Conservation (phyloP, 2,329 filamentous ascomycete species). For the Daldinia sp. region DNA sequence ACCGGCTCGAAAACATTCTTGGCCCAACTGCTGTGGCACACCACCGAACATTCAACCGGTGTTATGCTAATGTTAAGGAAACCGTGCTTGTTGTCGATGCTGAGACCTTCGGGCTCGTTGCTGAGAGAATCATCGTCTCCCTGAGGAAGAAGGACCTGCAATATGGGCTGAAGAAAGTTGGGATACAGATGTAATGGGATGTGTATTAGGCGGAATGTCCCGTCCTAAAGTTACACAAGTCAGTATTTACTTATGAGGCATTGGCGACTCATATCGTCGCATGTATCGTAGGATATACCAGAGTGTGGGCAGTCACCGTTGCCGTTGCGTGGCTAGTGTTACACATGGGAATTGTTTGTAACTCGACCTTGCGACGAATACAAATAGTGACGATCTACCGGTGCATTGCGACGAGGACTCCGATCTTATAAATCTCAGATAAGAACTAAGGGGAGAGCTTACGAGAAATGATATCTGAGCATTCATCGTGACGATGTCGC, state of each 20-base stretch:
- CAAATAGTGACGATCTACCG: constrained; percentile 3
- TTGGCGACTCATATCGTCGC: constrained; percentile 13
- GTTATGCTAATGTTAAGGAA: constrained; percentile 96
- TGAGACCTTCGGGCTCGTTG: constrained; percentile 56
- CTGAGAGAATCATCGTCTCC: constrained; percentile 48
- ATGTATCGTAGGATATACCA: constrained; percentile 32
- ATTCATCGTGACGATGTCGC: constrained; percentile 45
- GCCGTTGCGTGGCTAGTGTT: constrained; percentile 17
- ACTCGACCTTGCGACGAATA: constrained; percentile 21
- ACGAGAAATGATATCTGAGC: constrained; percentile 49
- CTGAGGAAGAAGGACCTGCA: constrained; percentile 82
- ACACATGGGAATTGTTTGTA: constrained; percentile 22
- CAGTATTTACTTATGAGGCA: constrained; percentile 24
- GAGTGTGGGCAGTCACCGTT: constrained; percentile 23
- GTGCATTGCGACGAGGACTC: constrained; percentile 13
- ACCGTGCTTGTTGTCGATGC: constrained; percentile 67
- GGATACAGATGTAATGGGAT: constrained; percentile 83
- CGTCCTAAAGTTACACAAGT: constrained; percentile 68
- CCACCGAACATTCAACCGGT: constrained; percentile 89
- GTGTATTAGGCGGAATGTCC: constrained; percentile 86
- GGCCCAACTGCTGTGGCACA: constrained; percentile 81
- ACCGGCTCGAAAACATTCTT: constrained; percentile 78
- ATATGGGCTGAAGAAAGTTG: constrained; percentile 82
- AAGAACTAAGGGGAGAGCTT: constrained; percentile 34
- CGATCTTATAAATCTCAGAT: constrained; percentile 22